A percentile compares a stretch with the other conserved stretches of the same genome.
These are phyloP conservation scores for Lipomyces yamanashiensis DNA, from an alignment of 805 yeast species.

Conservation along the genomic window DNA sequence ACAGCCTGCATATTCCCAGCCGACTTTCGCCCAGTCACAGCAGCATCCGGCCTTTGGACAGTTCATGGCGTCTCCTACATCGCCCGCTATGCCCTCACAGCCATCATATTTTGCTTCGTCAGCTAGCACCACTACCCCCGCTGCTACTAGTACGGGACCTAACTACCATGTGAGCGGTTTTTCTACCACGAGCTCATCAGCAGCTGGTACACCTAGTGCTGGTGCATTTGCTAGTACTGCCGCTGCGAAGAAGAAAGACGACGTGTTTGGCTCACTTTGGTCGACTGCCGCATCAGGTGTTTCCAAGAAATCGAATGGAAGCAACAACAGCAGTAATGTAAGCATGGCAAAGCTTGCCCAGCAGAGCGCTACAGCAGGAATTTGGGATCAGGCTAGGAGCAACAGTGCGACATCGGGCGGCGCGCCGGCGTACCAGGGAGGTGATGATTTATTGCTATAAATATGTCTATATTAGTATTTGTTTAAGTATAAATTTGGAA, in stretches of 20 bases:
- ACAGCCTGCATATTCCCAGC: slow-evolving; percentile 15
- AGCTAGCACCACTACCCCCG: not conserved
- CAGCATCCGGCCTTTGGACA: slow-evolving; percentile 5
- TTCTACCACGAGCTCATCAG: not conserved
- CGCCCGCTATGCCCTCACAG: slow-evolving; percentile 6
- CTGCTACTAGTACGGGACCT: slow-evolving; percentile 2
- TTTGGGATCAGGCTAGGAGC: slow-evolving; percentile 39
- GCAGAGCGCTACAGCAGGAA: slow-evolving; percentile 41
- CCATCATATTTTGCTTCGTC: slow-evolving; percentile 3
- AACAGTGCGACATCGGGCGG: slow-evolving; percentile 8
- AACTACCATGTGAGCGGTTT: slow-evolving; percentile 15
- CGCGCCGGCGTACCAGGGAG: not conserved
- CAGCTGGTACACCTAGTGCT: not conserved
- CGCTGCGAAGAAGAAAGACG: slow-evolving; percentile 38
- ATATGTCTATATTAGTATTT: not conserved
- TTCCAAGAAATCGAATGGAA: slow-evolving; percentile 22
- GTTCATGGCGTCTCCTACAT: not conserved
- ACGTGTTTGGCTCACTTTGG: slow-evolving; percentile 51
- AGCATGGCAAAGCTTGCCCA: slow-evolving; percentile 41
- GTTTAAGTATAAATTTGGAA: not conserved
- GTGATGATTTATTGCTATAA: slow-evolving; percentile 20
- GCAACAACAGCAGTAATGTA: slow-evolving; percentile 6
- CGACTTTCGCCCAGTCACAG: slow-evolving; percentile 7
- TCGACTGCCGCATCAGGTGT: slow-evolving; percentile 41
- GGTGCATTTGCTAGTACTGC: slow-evolving; percentile 33